These are phyloP conservation scores for Rubia yunnanensis DNA, from an alignment of 257 asterid species.

Conservation along the genomic window DNA sequence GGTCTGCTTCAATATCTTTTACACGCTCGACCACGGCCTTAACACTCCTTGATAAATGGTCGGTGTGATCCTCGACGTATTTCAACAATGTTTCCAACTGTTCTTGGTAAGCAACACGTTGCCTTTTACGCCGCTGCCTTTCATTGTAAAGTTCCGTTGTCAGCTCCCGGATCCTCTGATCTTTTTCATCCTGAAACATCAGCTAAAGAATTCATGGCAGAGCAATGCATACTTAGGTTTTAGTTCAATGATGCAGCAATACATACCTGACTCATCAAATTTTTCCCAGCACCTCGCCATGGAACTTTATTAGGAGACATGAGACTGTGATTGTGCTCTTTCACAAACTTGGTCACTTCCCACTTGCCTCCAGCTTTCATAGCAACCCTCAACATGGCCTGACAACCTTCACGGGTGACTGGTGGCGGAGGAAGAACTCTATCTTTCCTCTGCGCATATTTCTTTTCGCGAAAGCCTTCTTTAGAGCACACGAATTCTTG, in stretches of 20 bases:
- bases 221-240: background rate
- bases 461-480: slow-evolving; percentile 23
- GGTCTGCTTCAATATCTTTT: slow-evolving; percentile 11
- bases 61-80: slow-evolving; percentile 17
- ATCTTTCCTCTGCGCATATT: slow-evolving; percentile 14
- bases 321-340: slow-evolving; percentile 23
- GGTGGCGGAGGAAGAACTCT: slow-evolving; percentile 25
- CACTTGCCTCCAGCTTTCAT: slow-evolving; percentile 19
- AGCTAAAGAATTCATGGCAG: background rate
- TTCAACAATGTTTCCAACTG: slow-evolving; percentile 16
- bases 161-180: slow-evolving; percentile 20
- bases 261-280: slow-evolving; percentile 11
- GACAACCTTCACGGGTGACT: slow-evolving; percentile 21
- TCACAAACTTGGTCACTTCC: slow-evolving; percentile 23
- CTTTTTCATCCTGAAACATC: slow-evolving; percentile 21
- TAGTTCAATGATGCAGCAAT: background rate
- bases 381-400: slow-evolving; percentile 22
- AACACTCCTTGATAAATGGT: slow-evolving; percentile 17
- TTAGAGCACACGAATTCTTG: slow-evolving; percentile 25
- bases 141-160: slow-evolving; percentile 22
- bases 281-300: slow-evolving; percentile 17
- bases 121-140: slow-evolving; percentile 17
- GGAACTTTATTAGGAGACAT: slow-evolving; percentile 24
- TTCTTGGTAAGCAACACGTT: slow-evolving; percentile 22
- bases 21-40: slow-evolving; percentile 21